Evolutionary conservation across 106 monocot species (phyloP), one percentile per base, ranked within the genome.

Genomic region (Dendrobium huoshanense): DNA sequence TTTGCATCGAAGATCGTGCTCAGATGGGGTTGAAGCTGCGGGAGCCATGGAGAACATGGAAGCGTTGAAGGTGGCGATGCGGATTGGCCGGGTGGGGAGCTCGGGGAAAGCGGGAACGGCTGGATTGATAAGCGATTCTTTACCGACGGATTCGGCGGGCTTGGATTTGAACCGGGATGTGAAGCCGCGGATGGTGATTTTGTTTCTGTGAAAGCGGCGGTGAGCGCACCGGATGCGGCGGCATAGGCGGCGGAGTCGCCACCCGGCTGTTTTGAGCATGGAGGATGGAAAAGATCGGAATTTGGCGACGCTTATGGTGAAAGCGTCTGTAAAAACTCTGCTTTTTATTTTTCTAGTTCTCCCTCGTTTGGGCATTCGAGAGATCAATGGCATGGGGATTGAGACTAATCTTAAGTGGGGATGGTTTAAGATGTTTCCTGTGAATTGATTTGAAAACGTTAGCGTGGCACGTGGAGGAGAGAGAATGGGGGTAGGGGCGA

Each of bases 41-140:
- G 92, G 90, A 0, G 95, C 95, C 90, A 92, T 90, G 72, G 95
- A 90, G 83, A 95, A 95, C 88, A 95, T 87, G 77, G 92, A 89
- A 13, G 87, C 95, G 85, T 95, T 92, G 89, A 95, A 95, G 15
- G 95, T 90, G 9, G 92, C 92, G 16, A 95, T 49, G 8, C 93
- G 86, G 33, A 91, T 73, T 18, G 74, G 78, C 31, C 31, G 31
- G 55, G 67, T 42, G 15, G 42, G 2, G 51, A 51, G 51, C 15
- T 51, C 51, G 51, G 13, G 51, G 51, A 15, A 51, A 11, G 56
- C 19, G 17, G 41, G 7, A 8, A 40, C 43, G 3, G 19, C 20
- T 4, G 42, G 74, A 44, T 7, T 43, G 20, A 74, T 74, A 6
- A 43, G 43, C 4, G 74, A 74, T 43, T 81, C 74, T 24, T 44